phyloP scores from a whole-genome alignment of 2,329 filamentous ascomycete species.

The Fusarium newnesense region DNA sequence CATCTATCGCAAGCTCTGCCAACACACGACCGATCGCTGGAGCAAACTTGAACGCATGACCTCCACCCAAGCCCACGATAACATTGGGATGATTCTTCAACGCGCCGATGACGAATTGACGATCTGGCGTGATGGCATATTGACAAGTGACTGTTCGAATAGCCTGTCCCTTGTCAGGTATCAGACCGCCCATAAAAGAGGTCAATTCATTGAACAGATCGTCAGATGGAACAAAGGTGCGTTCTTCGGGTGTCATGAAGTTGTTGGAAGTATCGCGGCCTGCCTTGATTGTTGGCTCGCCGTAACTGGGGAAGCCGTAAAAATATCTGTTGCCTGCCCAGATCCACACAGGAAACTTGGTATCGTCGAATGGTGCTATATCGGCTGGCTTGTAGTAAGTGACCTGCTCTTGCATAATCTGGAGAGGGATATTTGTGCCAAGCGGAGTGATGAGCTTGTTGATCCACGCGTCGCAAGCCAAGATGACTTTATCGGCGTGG shows the following conservation, averaged over 20 bases:
- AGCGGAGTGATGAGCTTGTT: constrained; percentile 30
- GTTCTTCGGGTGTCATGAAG: constrained; percentile 25
- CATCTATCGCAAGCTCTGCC: constrained; percentile 42
- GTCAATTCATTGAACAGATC: constrained; percentile 9
- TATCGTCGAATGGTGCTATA: not conserved
- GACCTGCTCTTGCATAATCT: constrained; percentile 39
- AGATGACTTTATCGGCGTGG: constrained; percentile 21
- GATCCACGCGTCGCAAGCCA: constrained; percentile 30
- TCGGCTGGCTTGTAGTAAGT: constrained; percentile 34
- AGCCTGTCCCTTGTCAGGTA: constrained; percentile 12
- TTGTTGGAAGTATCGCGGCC: constrained; percentile 28
- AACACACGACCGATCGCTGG: constrained; percentile 41
- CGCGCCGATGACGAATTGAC: constrained; percentile 39
- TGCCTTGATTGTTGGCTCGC: constrained; percentile 33
- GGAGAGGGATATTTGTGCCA: constrained; percentile 19
- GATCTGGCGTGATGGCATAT: constrained; percentile 40
- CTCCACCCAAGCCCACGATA: constrained; percentile 35
- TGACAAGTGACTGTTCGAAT: constrained; percentile 42
- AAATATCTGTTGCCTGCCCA: constrained; percentile 19
- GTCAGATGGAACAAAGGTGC: constrained; percentile 20
- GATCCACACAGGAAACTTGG: constrained; percentile 32
- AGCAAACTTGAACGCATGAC: constrained; percentile 42
- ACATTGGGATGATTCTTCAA: constrained; percentile 28
- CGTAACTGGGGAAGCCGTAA: constrained; percentile 30
- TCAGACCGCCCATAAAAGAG: constrained; percentile 14